These are phyloP conservation scores for Wickerhamomyces bisporus DNA, from an alignment of 805 yeast genomes.

Conservation along the genomic window DNA sequence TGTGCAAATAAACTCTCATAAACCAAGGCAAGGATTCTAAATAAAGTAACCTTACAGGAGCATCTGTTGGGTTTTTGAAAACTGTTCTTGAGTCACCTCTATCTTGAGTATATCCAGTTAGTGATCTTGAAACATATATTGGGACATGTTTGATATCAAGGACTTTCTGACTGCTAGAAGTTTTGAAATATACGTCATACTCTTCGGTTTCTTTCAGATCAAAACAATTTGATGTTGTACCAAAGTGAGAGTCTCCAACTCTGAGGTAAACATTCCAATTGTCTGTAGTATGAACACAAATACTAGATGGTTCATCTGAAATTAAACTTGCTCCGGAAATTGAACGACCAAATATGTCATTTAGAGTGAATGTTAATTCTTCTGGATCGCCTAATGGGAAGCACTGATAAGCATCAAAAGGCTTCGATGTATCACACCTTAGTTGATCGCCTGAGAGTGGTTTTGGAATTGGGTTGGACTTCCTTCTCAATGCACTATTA, in stretches of 20 bases:
- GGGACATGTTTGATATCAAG: conserved; percentile 47
- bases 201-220: conserved; percentile 23
- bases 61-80: conserved; percentile 58
- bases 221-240: conserved; percentile 33
- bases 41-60: conserved; percentile 49
- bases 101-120: conserved; percentile 90
- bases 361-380: conserved; percentile 45
- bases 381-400: conserved; percentile 62
- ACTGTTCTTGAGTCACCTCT: conserved; percentile 83
- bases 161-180: conserved; percentile 42
- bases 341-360: conserved; percentile 63
- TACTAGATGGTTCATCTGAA: conserved; percentile 37
- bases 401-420: conserved; percentile 60
- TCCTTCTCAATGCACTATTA: conserved; percentile 59
- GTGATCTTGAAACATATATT: conserved; percentile 70
- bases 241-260: conserved; percentile 24
- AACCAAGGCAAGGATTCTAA: conserved; percentile 92
- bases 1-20: conserved; percentile 75
- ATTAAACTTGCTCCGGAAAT: conserved; percentile 61
- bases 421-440: conserved; percentile 65
- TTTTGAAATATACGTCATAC: conserved; percentile 27
- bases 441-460: conserved; percentile 70
- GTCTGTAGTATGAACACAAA: conserved; percentile 40
- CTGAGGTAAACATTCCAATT: conserved; percentile 42
- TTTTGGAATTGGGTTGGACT: conserved; percentile 66